phyloP scores from a whole-genome alignment of 2,329 filamentous ascomycete species.

The Trichophyton mentagrophytes region DNA sequence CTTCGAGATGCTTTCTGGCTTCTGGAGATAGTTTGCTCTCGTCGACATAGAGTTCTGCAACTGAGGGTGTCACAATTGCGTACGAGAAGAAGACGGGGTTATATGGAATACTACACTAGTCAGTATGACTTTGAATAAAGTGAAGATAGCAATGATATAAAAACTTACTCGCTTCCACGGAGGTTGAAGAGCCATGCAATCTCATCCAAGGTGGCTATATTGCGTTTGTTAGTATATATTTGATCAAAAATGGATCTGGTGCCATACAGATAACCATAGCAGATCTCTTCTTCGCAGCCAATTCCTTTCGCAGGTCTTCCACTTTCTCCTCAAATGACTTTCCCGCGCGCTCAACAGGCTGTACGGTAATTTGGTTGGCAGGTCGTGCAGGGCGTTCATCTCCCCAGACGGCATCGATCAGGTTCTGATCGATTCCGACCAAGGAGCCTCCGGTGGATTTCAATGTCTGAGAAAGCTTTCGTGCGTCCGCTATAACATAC shows the following conservation, averaged over 20 bases:
- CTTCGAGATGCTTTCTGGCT: constrained; percentile 55
- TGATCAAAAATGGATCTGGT: background rate
- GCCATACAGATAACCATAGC: constrained; percentile 65
- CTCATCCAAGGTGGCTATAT: constrained; percentile 71
- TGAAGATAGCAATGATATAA: background rate
- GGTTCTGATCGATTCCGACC: constrained; percentile 62
- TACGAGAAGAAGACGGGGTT: constrained; percentile 99
- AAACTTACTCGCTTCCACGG: constrained; percentile 62
- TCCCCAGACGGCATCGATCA: constrained; percentile 87
- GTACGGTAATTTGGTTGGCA: constrained; percentile 56
- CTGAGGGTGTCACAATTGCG: constrained; percentile 64
- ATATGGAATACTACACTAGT: constrained; percentile 58
- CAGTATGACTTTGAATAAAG: constrained; percentile 3
- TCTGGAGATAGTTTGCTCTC: constrained; percentile 60
- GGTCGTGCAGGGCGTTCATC: constrained; percentile 59
- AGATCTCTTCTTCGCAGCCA: constrained; percentile 76
- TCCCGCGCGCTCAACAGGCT: constrained; percentile 62
- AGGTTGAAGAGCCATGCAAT: constrained; percentile 98
- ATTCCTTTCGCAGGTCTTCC: constrained; percentile 71
- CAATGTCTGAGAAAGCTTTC: constrained; percentile 73
- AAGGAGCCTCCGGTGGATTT: constrained; percentile 71
- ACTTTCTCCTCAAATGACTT: constrained; percentile 76
- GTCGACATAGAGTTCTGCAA: constrained; percentile 74
- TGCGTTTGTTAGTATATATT: background rate
- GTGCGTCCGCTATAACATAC: constrained; percentile 41